Conservation (phyloP, 805 yeast genomes). For the Cephaloascus albidus region DNA sequence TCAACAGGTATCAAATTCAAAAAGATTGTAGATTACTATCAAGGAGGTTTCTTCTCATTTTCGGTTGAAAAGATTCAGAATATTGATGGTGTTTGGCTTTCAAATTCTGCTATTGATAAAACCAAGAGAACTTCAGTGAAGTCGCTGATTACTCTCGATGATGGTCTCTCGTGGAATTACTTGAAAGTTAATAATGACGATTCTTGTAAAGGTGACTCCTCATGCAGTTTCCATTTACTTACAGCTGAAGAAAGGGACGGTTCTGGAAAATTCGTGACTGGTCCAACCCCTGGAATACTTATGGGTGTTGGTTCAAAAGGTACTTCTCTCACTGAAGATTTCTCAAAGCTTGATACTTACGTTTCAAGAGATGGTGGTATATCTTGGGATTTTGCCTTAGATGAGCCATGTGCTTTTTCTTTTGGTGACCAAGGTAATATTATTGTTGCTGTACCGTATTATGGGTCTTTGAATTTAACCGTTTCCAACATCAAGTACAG, state of each 20-base stretch:
- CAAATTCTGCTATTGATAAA: conserved; percentile 23
- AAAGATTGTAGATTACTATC: conserved; percentile 30
- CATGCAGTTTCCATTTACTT: conserved; percentile 38
- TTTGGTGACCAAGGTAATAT: conserved; percentile 78
- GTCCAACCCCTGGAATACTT: conserved; percentile 47
- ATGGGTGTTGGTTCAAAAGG: conserved; percentile 28
- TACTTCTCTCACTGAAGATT: conserved; percentile 2
- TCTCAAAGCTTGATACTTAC: conserved; percentile 29
- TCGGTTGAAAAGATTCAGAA: conserved; percentile 32
- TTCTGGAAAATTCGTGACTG: conserved; percentile 30
- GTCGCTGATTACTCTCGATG: conserved; percentile 37
- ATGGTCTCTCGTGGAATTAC: conserved; percentile 45
- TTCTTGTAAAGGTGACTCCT: conserved; percentile 30
- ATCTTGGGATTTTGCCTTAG: conserved; percentile 53
- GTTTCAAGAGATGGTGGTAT: conserved; percentile 71
- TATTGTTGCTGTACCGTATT: conserved; percentile 46
- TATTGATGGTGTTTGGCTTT: conserved; percentile 56
- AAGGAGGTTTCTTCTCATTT: conserved; percentile 27
- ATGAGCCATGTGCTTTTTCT: conserved; percentile 42
- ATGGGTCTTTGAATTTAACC: conserved; percentile 14
- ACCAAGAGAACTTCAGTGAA: conserved; percentile 13
- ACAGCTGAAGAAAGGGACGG: conserved; percentile 25
- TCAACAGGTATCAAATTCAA: conserved; percentile 47
- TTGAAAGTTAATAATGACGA: conserved; percentile 35
- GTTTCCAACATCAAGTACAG: conserved; percentile 40